Evolutionary conservation across 345 rosid species (phyloP), one percentile per base, ranked within the genome.

Genomic region (Eucalyptus albens): DNA sequence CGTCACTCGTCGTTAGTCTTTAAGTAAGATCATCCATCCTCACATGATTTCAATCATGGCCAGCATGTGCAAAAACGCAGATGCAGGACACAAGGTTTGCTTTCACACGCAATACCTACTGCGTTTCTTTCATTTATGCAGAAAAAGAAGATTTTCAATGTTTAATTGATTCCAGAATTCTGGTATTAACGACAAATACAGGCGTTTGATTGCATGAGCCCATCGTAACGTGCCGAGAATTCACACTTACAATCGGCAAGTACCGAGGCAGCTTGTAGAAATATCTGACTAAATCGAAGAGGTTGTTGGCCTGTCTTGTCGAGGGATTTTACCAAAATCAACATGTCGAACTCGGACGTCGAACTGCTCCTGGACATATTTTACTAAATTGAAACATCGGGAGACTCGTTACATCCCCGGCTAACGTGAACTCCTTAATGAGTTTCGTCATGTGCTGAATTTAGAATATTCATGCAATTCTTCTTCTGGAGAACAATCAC

Each of bases 121-220:
- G 67, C 0, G 16, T 60, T 60, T 3, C 67, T 60, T 60, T 11
- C 31, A 60, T 60, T 60, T 60, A 60, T 27, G 31, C 4, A 60
- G 15, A 60, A 60, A 60, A 60, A 60, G 31, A 26, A 60, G 67
- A 60, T 60, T 60, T 12, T 27, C 4, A 26, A 60, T 60, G 31
- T 27, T 26, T 1, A 2, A 59, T 59, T 60, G 31, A 60, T 60
- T 60, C 67, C 12, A 60, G 67, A 5, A 27, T 60, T 1, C n/a
- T 60, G 15, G 67, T 60, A 60, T 60, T 12, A 12, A 60, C 4
- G 4, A 60, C 8, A 11, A 1, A 27, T 12, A 6, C 31, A 12
- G 15, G 0, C 31, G 2, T 6, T 60, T 60, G 67, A 60, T 12
- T 26, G 15, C 67, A 12, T 27, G 67, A 60, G 0, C 8, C 31